phyloP scores from a whole-genome alignment of 1,139 yeast species.

The Blastobotrys elegans region DNA sequence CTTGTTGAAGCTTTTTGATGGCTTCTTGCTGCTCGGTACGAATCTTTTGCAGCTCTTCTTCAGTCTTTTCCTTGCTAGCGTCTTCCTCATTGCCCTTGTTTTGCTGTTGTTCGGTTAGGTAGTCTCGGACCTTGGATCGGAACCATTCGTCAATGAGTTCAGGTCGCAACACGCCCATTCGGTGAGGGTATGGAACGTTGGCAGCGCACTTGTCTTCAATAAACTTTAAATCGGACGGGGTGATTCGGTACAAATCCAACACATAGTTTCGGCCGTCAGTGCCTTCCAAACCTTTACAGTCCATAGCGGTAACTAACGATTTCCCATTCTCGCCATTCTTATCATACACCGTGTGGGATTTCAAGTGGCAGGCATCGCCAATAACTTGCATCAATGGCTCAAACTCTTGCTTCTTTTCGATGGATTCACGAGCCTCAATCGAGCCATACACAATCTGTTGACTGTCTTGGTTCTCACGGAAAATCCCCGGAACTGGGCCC shows the following conservation, averaged over 20 bases:
- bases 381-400: slow-evolving; percentile 52
- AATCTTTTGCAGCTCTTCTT: slow-evolving; percentile 33
- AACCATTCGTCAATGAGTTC: slow-evolving; percentile 94
- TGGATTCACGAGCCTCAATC: slow-evolving; percentile 52
- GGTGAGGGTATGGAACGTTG: slow-evolving; percentile 66
- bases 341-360: slow-evolving; percentile 55
- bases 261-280: slow-evolving; percentile 81
- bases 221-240: slow-evolving; percentile 80
- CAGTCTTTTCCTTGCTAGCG: slow-evolving; percentile 44
- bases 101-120: slow-evolving; percentile 29
- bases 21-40: slow-evolving; percentile 30
- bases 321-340: slow-evolving; percentile 37
- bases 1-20: slow-evolving; percentile 52
- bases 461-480: slow-evolving; percentile 44
- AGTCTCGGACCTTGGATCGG: slow-evolving; percentile 58
- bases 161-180: slow-evolving; percentile 69
- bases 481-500: slow-evolving; percentile 96
- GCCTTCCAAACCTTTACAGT: slow-evolving; percentile 81
- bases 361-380: slow-evolving; percentile 74
- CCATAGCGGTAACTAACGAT: slow-evolving; percentile 63
- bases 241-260: slow-evolving; percentile 75
- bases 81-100: slow-evolving; percentile 40
- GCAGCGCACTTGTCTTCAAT: slow-evolving; percentile 50
- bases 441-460: slow-evolving; percentile 70
- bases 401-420: slow-evolving; percentile 48